phyloP scores from a whole-genome alignment of 805 yeast species.

The Candida parachauliodes region DNA sequence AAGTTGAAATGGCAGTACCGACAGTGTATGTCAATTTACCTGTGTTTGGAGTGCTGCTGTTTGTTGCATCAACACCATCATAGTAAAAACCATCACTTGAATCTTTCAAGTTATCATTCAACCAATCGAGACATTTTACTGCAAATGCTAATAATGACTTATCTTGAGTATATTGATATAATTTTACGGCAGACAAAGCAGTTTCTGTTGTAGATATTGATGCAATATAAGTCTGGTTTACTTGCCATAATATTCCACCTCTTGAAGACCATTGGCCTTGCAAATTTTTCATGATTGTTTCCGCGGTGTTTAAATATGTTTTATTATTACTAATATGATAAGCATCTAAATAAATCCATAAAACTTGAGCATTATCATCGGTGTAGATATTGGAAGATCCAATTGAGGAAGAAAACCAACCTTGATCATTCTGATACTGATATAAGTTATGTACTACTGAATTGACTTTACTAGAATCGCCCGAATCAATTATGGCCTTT shows the following conservation, averaged over 20 bases:
- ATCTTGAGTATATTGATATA: slow-evolving; percentile 17
- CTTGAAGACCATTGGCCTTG: slow-evolving; percentile 18
- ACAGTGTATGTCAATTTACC: slow-evolving; percentile 30
- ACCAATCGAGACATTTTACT: slow-evolving; percentile 13
- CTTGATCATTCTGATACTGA: slow-evolving; percentile 17
- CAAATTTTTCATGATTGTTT: slow-evolving; percentile 15
- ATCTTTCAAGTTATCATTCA: slow-evolving; percentile 13
- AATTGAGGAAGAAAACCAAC: slow-evolving; percentile 21
- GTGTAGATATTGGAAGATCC: slow-evolving; percentile 22
- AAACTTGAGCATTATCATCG: slow-evolving; percentile 28
- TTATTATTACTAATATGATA: slow-evolving; percentile 15
- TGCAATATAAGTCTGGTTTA: slow-evolving; percentile 20
- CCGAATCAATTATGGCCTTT: slow-evolving; percentile 15
- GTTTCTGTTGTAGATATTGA: slow-evolving; percentile 28
- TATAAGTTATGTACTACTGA: slow-evolving; percentile 13
- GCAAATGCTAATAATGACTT: slow-evolving; percentile 14
- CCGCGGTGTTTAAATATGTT: slow-evolving; percentile 18
- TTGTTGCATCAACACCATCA: slow-evolving; percentile 16
- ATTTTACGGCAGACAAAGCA: slow-evolving; percentile 23
- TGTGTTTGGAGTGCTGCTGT: slow-evolving; percentile 15
- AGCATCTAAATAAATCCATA: slow-evolving; percentile 25
- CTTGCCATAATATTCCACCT: slow-evolving; percentile 27
- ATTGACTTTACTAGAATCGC: slow-evolving; percentile 12
- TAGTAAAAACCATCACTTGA: slow-evolving; percentile 19
- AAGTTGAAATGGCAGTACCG: slow-evolving; percentile 23